Conservation (phyloP, 148 eudicot species). For the Vaccinium myrtillus region DNA sequence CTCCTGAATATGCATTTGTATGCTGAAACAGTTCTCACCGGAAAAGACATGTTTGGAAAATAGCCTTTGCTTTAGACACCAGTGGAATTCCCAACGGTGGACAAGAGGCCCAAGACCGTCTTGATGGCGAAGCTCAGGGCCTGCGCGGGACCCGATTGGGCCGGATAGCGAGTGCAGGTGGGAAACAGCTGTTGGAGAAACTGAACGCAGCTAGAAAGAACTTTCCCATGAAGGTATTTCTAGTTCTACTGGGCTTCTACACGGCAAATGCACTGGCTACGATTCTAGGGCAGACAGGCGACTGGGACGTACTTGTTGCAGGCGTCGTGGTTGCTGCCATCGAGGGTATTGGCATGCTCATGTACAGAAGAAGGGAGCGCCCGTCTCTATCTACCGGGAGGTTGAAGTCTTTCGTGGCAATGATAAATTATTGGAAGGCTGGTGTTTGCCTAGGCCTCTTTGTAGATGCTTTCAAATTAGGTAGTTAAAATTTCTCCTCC, state of each 20-base stretch:
- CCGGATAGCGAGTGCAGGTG: slow-evolving; percentile 74
- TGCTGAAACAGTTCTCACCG: slow-evolving; percentile 32
- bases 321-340: slow-evolving; percentile 95
- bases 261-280: slow-evolving; percentile 96
- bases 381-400: slow-evolving; percentile 34
- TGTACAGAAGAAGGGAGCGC: slow-evolving; percentile 71
- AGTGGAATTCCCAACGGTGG: slow-evolving; percentile 58
- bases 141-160: slow-evolving; percentile 81
- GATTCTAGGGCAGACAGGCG: slow-evolving; percentile 94
- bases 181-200: slow-evolving; percentile 68
- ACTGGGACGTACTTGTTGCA: slow-evolving; percentile 95
- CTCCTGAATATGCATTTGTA: neutral
- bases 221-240: slow-evolving; percentile 92
- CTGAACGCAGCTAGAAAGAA: slow-evolving; percentile 77
- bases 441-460: slow-evolving; percentile 97
- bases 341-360: slow-evolving; percentile 91
- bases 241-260: slow-evolving; percentile 84
- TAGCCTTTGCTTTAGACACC: slow-evolving; percentile 68
- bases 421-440: slow-evolving; percentile 95
- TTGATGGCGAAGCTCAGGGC: slow-evolving; percentile 41
- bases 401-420: slow-evolving; percentile 60
- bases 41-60: slow-evolving; percentile 45
- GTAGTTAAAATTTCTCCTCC: slow-evolving; percentile 47
- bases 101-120: slow-evolving; percentile 29
- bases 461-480: slow-evolving; percentile 97